Base-by-base conservation (phyloP, 208 protist species). In the Wallacemonas rigidus region DNA sequence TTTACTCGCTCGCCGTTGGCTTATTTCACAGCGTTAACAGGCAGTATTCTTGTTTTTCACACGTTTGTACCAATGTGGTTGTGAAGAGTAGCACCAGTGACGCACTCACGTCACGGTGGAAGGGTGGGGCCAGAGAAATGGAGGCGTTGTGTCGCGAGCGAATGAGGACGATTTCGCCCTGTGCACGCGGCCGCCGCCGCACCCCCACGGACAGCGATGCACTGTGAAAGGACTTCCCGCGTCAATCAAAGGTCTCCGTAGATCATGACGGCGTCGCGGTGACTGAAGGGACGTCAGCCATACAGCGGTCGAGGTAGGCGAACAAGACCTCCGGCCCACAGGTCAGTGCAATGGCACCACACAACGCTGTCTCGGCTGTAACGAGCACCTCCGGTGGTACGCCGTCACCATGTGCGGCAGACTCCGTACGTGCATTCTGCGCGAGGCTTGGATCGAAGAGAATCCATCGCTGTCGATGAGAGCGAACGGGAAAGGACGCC, bases 361-460 rank as follows among this genome's bases (percentile, higher is more conserved):
- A 95, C 43, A 95, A 70, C 0, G 85, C 77, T 8, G 90, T 92
- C 15, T 83, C 70, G 26, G 89, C 85, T 6, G 85, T 77, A n/a
- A 93, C 48, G n/a, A 73, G 69, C 11, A 94, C 91, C 63, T 92
- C 88, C 2, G 65, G 55, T 14, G 91, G 87, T n/a, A 82, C 38
- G 6, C 39, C 44, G 57, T 63, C 57, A 6, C 44, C 36, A 63
- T 17, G 6, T 0, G 54, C 9, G 17, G 7, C 54, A 26, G 26
- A 26, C 26, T 26, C 26, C 26, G 26, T 26, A 26, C 26, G 26
- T 26, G 26, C 26, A 26, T 26, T 26, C 43, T 62, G 26, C 8
- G 26, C 3, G 62, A 39, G 12, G 5, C 17, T n/a, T 8, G 7
- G 6, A 8, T 8, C 56, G 48, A 72, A 72, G 45, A 72, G 67